Evolutionary conservation across 345 rosid genomes (phyloP).

Genomic region (Erysimum cheiranthoides): DNA sequence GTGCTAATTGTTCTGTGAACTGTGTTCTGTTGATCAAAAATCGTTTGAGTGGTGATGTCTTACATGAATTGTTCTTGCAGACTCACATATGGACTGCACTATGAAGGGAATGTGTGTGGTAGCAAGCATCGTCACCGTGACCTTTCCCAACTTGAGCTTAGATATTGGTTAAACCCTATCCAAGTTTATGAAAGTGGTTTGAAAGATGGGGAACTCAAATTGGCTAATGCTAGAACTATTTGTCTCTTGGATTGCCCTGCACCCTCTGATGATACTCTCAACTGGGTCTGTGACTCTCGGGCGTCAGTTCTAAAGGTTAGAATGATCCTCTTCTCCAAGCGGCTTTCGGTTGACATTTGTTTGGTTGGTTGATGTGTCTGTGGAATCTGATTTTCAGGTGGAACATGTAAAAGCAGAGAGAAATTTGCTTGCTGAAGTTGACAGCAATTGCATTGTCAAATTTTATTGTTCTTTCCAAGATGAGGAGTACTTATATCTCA

Average conservation of each 20-base stretch:
- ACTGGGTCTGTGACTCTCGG: conserved; percentile 96
- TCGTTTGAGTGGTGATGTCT: background rate
- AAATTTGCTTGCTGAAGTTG: conserved; percentile 98
- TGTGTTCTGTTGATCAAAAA: background rate
- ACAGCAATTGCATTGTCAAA: conserved; percentile 95
- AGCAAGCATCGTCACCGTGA: conserved; percentile 76
- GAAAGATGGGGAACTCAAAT: conserved; percentile 72
- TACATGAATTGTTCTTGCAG: conserved; percentile 51
- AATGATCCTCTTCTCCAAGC: conserved; percentile 19
- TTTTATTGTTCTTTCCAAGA: conserved; percentile 98
- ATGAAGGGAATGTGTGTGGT: conserved; percentile 95
- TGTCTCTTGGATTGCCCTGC: conserved; percentile 91
- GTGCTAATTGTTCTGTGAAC: too few relatives aligned
- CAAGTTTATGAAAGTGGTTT: conserved; percentile 94
- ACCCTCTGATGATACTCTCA: conserved; percentile 78
- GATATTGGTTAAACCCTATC: conserved; percentile 91
- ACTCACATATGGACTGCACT: conserved; percentile 95
- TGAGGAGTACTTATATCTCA: conserved; percentile 87
- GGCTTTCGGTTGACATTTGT: background rate
- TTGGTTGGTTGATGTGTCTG: conserved; percentile 36
- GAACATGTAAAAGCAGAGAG: conserved; percentile 99
- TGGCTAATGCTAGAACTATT: conserved; percentile 82
- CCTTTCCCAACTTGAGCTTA: conserved; percentile 79
- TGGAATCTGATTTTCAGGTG: conserved; percentile 60
- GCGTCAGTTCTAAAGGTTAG: conserved; percentile 89